Base-by-base conservation (phyloP, 2,329 filamentous ascomycete genomes). In the Clonostachys solani region DNA sequence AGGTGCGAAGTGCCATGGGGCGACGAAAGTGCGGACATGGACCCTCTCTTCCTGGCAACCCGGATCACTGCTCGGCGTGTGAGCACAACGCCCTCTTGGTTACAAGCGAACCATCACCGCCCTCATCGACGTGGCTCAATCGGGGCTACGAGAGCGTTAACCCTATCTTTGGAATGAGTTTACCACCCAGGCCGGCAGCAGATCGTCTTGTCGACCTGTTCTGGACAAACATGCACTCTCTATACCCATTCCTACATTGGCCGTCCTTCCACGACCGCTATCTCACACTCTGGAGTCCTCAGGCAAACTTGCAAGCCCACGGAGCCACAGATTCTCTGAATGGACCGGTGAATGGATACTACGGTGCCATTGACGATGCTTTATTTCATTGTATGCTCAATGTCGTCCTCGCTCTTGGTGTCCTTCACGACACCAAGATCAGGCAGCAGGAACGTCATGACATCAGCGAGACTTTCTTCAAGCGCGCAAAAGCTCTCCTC, bases 381-480 rank as follows among this genome's bases (percentile, higher is more conserved):
- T 23, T 48, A 13, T 56, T 56, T 42, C 47, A 54, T 33, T 49
- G 48, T 42, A 45, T 50, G 18, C 49, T 58, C 17, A 60, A 60
- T 37, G 38, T 53, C 23, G 51, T 59, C 8, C 55, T 60, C 47
- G 57, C 58, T 5, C 45, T 60, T 9, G 57, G 55, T 7, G 48
- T 43, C 16, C 50, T 46, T 33, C 55, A 54, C 49, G 53, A 47
- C 40, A 35, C 40, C 33, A 19, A 46, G 42, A 47, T 53, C 17
- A 18, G 15, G 7, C 15, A 18, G 15, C 12, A n/a, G 15, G 36
- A 38, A 38, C 36, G 36, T 3, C 12, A 38, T 18, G 17, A 38
- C 3, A 18, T 38, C 36, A 38, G 36, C 17, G 15, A 38, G 17
- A 38, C 36, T 1, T 38, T 38, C 36, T 38, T 38, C 17, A 18